phyloP scores from a whole-genome alignment of 2,329 filamentous ascomycete species.

The Pseudopyrenochaeta lycopersici region DNA sequence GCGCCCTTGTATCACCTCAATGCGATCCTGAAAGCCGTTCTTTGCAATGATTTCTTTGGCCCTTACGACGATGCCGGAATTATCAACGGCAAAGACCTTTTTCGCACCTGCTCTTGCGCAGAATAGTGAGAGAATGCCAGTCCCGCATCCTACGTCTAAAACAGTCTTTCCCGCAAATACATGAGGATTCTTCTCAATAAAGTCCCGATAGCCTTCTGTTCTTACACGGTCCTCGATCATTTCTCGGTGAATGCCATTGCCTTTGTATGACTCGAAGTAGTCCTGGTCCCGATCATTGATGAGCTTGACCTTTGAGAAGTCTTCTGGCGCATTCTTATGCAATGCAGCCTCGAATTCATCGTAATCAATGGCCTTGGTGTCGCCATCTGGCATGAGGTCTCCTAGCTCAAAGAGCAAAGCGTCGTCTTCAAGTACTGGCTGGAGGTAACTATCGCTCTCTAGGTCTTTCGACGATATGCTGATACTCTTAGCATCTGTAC shows the following conservation, averaged over 20 bases:
- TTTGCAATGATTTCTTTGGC: constrained; percentile 84
- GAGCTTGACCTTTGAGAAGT: constrained; percentile 38
- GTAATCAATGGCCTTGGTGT: constrained; percentile 41
- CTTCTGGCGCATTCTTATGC: constrained; percentile 50
- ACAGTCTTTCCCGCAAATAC: constrained; percentile 87
- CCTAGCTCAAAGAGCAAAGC: constrained; percentile 87
- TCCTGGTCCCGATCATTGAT: constrained; percentile 62
- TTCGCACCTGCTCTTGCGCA: constrained; percentile 89
- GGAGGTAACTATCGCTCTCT: constrained; percentile 80
- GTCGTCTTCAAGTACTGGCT: constrained; percentile 88
- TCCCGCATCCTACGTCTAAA: constrained; percentile 86
- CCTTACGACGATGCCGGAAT: constrained; percentile 87
- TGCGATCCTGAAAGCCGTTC: constrained; percentile 76
- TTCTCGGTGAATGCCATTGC: constrained; percentile 85
- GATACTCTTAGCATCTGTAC: constrained; percentile 52
- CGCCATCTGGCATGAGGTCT: constrained; percentile 64
- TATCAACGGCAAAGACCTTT: constrained; percentile 89
- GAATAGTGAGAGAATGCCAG: constrained; percentile 91
- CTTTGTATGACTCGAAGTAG: constrained; percentile 71
- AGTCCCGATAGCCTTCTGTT: constrained; percentile 92
- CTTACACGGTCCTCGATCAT: constrained; percentile 93
- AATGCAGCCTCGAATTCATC: constrained; percentile 50
- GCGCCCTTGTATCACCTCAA: constrained; percentile 83
- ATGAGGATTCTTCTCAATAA: constrained; percentile 90
- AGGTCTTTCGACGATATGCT: constrained; percentile 69